phyloP scores from a whole-genome alignment of 495 filamentous ascomycete genomes.

The Penicillium longicatenatum region DNA sequence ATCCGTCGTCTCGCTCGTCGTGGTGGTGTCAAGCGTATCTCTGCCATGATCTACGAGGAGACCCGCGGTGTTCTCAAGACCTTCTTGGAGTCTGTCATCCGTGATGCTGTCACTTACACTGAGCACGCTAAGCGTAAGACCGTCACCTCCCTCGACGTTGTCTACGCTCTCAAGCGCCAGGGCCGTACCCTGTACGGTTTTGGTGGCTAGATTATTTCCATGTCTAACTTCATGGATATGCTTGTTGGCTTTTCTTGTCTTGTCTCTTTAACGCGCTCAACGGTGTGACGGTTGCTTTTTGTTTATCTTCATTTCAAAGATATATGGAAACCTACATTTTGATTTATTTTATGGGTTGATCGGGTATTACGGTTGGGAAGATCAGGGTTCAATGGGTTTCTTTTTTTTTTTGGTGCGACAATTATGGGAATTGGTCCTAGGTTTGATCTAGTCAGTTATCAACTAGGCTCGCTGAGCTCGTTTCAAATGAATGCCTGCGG shows the following conservation, averaged over 20 bases:
- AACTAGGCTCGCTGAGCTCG: not conserved
- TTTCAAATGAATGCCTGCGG: conserved; percentile 12
- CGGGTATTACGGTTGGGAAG: conserved; percentile 3
- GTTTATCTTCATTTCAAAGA: conserved; percentile 13
- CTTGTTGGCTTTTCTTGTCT: not conserved
- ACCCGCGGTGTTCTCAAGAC: conserved; percentile 68
- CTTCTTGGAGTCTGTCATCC: conserved; percentile 69
- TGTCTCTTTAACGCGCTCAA: conserved; percentile 24
- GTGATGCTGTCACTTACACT: conserved; percentile 97
- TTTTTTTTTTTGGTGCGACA: conserved; percentile 8
- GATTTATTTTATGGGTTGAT: conserved; percentile 4
- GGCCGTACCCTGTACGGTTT: conserved; percentile 97
- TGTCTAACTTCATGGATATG: conserved; percentile 7
- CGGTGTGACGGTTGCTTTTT: conserved; percentile 33
- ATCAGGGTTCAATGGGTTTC: conserved; percentile 3
- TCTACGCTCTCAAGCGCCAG: conserved; percentile 94
- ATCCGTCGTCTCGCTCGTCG: conserved; percentile 67
- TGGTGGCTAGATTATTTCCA: conserved; percentile 73
- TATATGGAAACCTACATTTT: not conserved
- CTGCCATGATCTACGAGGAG: conserved; percentile 71
- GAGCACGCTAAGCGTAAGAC: conserved; percentile 99
- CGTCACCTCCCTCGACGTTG: conserved; percentile 91
- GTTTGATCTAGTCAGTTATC: conserved; percentile 1
- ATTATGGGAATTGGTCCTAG: not conserved
- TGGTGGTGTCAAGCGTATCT: conserved; percentile 68